phyloP scores from a whole-genome alignment of 2,329 filamentous ascomycete genomes.

The Penicillium hordei region DNA sequence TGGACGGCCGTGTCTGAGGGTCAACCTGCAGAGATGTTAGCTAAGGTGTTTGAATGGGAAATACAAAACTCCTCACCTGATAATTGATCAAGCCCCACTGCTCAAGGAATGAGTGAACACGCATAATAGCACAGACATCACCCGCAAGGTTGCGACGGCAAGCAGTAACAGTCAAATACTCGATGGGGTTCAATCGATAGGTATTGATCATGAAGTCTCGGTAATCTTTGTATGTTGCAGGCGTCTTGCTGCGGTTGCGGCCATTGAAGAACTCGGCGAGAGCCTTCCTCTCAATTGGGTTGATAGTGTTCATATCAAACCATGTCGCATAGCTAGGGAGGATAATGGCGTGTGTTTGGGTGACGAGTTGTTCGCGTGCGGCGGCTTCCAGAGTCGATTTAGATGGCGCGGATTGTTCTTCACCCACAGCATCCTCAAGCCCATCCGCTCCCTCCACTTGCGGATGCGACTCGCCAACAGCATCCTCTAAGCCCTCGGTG shows the following conservation, averaged over 20 bases:
- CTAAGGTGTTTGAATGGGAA: slow-evolving; percentile 29
- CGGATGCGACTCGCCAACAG: slow-evolving; percentile 47
- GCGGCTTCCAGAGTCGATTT: slow-evolving; percentile 82
- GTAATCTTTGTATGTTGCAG: slow-evolving; percentile 97
- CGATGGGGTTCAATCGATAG: slow-evolving; percentile 89
- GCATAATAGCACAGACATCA: slow-evolving; percentile 98
- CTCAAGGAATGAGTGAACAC: slow-evolving; percentile 94
- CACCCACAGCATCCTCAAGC: slow-evolving; percentile 42
- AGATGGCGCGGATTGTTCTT: slow-evolving; percentile 62
- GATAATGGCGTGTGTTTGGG: slow-evolving; percentile 93
- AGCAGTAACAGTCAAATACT: slow-evolving; percentile 95
- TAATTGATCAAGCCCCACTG: slow-evolving; percentile 99
- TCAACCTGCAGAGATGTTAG: slow-evolving; percentile 67
- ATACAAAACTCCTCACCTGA: slow-evolving; percentile 62
- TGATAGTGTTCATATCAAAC: slow-evolving; percentile 97
- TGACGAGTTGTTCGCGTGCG: slow-evolving; percentile 86
- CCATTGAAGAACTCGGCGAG: slow-evolving; percentile 98
- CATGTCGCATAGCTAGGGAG: slow-evolving; percentile 96
- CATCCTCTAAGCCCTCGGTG: slow-evolving; percentile 46
- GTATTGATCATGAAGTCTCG: slow-evolving; percentile 99
- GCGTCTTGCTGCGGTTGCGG: slow-evolving; percentile 96
- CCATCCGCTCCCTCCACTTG: slow-evolving; percentile 46
- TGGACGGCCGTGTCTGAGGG: slow-evolving; percentile 89
- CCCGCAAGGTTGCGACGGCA: slow-evolving; percentile 92
- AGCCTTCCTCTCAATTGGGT: slow-evolving; percentile 89